Conservation (phyloP, 1,139 yeast species). For the Debaryomycetaceae sp. region DNA sequence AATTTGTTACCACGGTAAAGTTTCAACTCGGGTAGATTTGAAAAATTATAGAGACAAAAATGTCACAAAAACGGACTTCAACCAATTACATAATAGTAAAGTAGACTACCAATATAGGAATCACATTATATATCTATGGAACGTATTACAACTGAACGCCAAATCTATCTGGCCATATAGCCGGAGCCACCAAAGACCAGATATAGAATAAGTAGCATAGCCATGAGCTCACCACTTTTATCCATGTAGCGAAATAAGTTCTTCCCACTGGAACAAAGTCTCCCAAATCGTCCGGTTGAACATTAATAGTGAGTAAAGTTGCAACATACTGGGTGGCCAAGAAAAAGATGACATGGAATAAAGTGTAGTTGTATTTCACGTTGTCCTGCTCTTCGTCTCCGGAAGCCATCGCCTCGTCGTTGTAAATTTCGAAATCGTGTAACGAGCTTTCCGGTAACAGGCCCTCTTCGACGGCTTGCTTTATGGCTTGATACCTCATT, state of each 20-base stretch:
- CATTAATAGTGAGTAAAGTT: constrained; percentile 86
- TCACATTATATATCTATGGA: constrained; percentile 1
- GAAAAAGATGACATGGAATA: constrained; percentile 88
- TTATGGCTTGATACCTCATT: constrained; percentile 82
- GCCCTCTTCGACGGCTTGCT: constrained; percentile 94
- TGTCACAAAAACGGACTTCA: constrained; percentile 6
- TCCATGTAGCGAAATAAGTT: constrained; percentile 94
- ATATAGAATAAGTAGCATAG: constrained; percentile 79
- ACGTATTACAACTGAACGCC: constrained; percentile 23
- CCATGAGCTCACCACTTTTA: constrained; percentile 90
- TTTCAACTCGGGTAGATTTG: neutral
- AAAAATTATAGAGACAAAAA: constrained; percentile 5
- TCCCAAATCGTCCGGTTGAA: constrained; percentile 77
- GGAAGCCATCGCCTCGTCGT: constrained; percentile 34
- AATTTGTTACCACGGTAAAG: neutral
- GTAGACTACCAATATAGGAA: constrained; percentile 6
- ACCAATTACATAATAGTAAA: constrained; percentile 8
- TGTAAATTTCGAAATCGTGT: constrained; percentile 61
- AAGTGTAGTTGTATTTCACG: constrained; percentile 81
- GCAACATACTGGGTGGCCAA: constrained; percentile 98
- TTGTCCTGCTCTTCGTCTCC: constrained; percentile 60
- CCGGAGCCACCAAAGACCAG: constrained; percentile 93
- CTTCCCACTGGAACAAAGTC: constrained; percentile 97
- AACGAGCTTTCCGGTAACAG: constrained; percentile 91
- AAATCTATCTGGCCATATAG: constrained; percentile 85